A percentile compares a stretch with the other conserved stretches of the same genome.
phyloP scores from a whole-genome alignment of 2,329 filamentous ascomycete species.

The Colletotrichum liaoningense region DNA sequence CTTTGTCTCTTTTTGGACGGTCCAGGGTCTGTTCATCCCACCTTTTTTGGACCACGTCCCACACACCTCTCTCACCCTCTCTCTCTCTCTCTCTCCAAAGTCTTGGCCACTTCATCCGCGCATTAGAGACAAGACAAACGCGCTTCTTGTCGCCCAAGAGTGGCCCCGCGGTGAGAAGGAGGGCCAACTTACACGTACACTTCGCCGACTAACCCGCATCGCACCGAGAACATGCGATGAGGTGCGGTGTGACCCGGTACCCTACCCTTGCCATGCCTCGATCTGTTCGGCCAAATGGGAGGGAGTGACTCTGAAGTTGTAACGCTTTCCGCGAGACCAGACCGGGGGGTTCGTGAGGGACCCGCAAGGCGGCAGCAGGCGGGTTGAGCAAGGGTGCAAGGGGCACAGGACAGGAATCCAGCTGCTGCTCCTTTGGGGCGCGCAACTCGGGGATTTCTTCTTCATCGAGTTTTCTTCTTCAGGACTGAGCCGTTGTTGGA shows the following conservation, averaged over 20 bases:
- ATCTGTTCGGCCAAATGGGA: background rate
- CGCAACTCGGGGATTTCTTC: conserved; percentile 18
- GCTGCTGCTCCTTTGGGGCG: conserved; percentile 8
- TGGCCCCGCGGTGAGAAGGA: background rate
- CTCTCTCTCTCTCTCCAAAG: no score
- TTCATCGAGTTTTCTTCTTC: conserved; percentile 3
- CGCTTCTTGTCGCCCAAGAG: background rate
- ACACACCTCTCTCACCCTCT: background rate
- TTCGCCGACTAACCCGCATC: background rate
- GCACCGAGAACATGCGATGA: background rate
- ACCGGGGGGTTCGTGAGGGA: background rate
- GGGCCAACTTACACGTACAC: background rate
- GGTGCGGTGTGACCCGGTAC: background rate
- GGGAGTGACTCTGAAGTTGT: background rate
- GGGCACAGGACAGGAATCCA: conserved; percentile 18
- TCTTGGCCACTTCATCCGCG: background rate
- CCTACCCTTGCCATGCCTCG: background rate
- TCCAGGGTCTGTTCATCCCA: conserved; percentile 26
- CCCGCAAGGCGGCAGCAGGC: conserved; percentile 23
- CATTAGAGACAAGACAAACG: conserved; percentile 15
- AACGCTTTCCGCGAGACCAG: conserved; percentile 1
- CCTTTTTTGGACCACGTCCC: background rate
- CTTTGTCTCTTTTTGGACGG: conserved; percentile 2
- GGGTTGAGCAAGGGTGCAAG: conserved; percentile 10
- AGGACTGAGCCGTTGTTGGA: conserved; percentile 23